Evolutionary conservation across 768 basidiomycete genomes (phyloP), one percentile per base, ranked within the genome.

Genomic region (Hydnomerulius pinastri): DNA sequence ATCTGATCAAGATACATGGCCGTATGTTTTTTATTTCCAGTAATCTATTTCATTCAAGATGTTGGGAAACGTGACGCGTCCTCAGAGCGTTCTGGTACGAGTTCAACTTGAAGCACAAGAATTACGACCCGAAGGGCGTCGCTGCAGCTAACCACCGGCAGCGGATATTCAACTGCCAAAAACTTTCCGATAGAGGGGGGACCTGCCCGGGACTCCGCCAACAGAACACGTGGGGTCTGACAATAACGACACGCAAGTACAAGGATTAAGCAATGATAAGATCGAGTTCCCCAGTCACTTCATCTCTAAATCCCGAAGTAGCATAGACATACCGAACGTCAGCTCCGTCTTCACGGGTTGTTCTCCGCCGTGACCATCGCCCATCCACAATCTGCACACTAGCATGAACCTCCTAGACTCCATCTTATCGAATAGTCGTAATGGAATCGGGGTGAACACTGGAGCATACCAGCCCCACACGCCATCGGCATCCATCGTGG

Each of bases 371-470:
- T 36, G 35, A 0, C 18, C 11, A 15, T 21, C 71, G 43, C 62
- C 61, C 33, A 79, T 59, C 63, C 69, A 70, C 8, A 77, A 65
- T n/a, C 59, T 59, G 12, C 71, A 69, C 3, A 62, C 58, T 17
- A 81, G 48, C 29, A 60, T 60, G 57, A 81, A 81, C 37, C 65
- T 58, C 15, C 75, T 65, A 38, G 75, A 76, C 53, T 80, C 79
- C 45, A 68, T 66, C 63, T 73, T 76, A 21, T 68, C 63, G 51
- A 82, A 80, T 20, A 81, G 51, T n/a, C 61, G 52, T 6, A 74
- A 68, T 6, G 79, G 78, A 24, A 82, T 64, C 0, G 80, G 80
- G 8, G 79, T 66, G 69, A 72, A 78, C 53, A 75, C 70, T 36
- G 71, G 67, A 53, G 73, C 58, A 27, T 53, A 60, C 71, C 70